phyloP scores from a whole-genome alignment of 1,284 basidiomycete genomes.

The Pseudozyma flocculosa region DNA sequence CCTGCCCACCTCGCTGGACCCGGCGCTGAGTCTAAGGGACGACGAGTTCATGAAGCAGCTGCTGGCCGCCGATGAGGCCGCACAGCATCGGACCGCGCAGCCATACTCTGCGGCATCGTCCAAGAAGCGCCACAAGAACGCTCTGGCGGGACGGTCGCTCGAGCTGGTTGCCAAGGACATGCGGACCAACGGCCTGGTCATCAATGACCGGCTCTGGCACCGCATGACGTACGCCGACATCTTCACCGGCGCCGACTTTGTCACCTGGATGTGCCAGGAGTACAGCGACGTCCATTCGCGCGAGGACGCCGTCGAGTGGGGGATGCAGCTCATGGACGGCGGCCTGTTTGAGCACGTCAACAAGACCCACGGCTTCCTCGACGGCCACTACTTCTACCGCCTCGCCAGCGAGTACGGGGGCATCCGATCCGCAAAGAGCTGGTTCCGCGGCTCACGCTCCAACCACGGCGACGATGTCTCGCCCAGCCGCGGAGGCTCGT shows the following conservation, averaged over 20 bases:
- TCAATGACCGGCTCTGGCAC: conserved; percentile 55
- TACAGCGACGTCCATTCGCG: conserved; percentile 47
- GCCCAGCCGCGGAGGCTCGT: conserved; percentile 19
- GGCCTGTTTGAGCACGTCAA: conserved; percentile 54
- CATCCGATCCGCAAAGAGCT: conserved; percentile 11
- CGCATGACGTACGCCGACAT: conserved; percentile 49
- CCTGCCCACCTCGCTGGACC: conserved; percentile 55
- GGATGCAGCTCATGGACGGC: conserved; percentile 38
- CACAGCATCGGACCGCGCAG: conserved; percentile 19
- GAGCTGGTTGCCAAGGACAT: conserved; percentile 46
- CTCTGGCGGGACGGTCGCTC: conserved; percentile 17
- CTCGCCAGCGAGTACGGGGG: conserved; percentile 31
- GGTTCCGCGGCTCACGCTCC: conserved; percentile 11
- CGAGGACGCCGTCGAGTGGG: conserved; percentile 51
- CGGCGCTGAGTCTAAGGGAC: conserved; percentile 49
- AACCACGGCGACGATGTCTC: conserved; percentile 8
- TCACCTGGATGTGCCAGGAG: conserved; percentile 51
- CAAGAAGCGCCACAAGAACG: conserved; percentile 28
- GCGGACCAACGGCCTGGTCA: conserved; percentile 40
- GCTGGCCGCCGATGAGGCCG: conserved; percentile 29
- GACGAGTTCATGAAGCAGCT: conserved; percentile 50
- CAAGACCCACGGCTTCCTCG: conserved; percentile 49
- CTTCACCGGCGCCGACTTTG: conserved; percentile 54
- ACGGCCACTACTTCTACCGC: conserved; percentile 56
- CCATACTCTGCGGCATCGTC: conserved; percentile 8